Base-by-base conservation (phyloP, 768 basidiomycete genomes). In the Tylopilus cervinicoccineus region DNA sequence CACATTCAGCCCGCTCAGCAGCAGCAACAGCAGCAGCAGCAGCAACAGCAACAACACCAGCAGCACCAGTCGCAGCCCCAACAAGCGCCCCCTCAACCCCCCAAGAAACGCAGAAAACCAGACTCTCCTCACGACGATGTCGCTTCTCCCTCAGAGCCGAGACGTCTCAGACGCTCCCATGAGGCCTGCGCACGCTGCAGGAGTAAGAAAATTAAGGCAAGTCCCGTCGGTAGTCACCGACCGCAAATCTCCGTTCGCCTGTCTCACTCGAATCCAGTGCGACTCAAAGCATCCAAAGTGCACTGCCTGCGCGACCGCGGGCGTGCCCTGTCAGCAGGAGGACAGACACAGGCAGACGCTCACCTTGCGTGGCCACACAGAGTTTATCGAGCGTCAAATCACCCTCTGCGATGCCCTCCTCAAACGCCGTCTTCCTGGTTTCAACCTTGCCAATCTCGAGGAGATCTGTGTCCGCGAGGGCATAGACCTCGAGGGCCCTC, bases 181-280 rank as follows among this genome's bases (percentile, higher is more conserved):
- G 90, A 93, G 72, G 89, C 90, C 54, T 93, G 90, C 75, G 85
- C 90, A 55, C 80, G 90, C 67, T 93, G 90, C 78, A 87, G 90
- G 79, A 86, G 84, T 75, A 92, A 93, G 82, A 93, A 93, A 86
- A 93, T 93, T 73, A 93, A 93, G 88, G 87, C 82, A 67, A 67
- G 76, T 71, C 73, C 81, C 82, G 81, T 76, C 75, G 76, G 73
- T 71, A 71, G 69, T 71, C 70, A 77, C 84, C 86, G 84, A 81
- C 84, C 84, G 86, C 85, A 87, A 86, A 78, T 84, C 80, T 84
- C 85, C 82, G 70, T 68, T 67, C 66, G 69, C 71, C 67, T 70
- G 64, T 67, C 57, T 65, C 61, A 69, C 66, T 60, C 56, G 57
- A 53, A 54, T 53, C 47, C 60, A 93, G 90, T 93, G 90, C 77